Percentiles rank a stretch among this genome's conserved stretches.
Conservation (phyloP, 371 early-diverging fungal species). For the Cokeromyces recurvatus region DNA sequence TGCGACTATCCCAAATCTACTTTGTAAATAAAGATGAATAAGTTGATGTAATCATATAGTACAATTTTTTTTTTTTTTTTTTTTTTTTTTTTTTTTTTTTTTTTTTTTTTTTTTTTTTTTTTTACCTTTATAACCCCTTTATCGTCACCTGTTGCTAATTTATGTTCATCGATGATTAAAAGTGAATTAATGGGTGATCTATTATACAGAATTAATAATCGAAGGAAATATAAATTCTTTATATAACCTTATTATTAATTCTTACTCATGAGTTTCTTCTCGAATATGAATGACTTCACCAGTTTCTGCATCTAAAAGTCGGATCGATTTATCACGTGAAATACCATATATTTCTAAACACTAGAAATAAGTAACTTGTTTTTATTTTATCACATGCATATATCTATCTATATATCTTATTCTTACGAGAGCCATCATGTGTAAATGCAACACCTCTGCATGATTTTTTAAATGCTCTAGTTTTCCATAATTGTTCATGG, state of each 20-base stretch:
- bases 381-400: too few relatives aligned
- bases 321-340: slow-evolving; percentile 78
- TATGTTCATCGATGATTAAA: slow-evolving; percentile 57
- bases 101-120: background rate
- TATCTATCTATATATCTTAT: background rate
- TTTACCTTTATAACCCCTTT: slow-evolving; percentile 77
- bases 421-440: slow-evolving; percentile 64
- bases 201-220: too few relatives aligned
- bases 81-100: background rate
- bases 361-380: too few relatives aligned
- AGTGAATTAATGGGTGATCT: slow-evolving; percentile 75
- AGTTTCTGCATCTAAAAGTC: slow-evolving; percentile 64
- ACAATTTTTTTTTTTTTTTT: background rate
- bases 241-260: background rate
- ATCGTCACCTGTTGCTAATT: slow-evolving; percentile 90
- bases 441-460: slow-evolving; percentile 77
- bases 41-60: background rate
- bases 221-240: background rate
- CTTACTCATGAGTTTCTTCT: slow-evolving; percentile 73
- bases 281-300: slow-evolving; percentile 57
- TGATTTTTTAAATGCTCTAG: slow-evolving; percentile 74
- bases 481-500: slow-evolving; percentile 53
- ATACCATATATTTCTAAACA: slow-evolving; percentile 58
- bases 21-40: too few relatives aligned
- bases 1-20: slow-evolving; percentile 82